phyloP scores from a whole-genome alignment of 2,329 filamentous ascomycete species.

The Colletotrichum aenigma region DNA sequence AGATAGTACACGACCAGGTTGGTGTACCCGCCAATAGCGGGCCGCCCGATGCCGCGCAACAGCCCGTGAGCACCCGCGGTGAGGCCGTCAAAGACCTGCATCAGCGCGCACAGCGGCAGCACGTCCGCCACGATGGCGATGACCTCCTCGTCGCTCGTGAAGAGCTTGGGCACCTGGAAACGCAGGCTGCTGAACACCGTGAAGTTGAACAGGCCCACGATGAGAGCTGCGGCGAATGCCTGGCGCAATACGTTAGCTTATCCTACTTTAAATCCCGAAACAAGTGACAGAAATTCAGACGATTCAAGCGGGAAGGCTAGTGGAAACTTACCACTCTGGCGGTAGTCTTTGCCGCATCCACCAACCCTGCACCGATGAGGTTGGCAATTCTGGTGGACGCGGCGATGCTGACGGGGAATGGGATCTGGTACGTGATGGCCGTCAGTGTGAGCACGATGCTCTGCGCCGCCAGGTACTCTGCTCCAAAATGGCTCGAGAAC shows the following conservation, averaged over 20 bases:
- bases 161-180: constrained; percentile 76
- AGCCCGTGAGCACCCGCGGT: constrained; percentile 83
- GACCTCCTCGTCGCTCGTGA: constrained; percentile 76
- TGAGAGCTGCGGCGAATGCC: constrained; percentile 65
- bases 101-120: constrained; percentile 82
- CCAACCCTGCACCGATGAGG: constrained; percentile 84
- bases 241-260: constrained; percentile 25
- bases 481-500: constrained; percentile 79
- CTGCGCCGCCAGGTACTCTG: constrained; percentile 84
- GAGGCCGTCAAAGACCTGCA: constrained; percentile 88
- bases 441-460: constrained; percentile 81
- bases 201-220: constrained; percentile 83
- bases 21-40: constrained; percentile 88
- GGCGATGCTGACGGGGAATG: constrained; percentile 89
- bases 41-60: constrained; percentile 83
- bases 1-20: constrained; percentile 87
- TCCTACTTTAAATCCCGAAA: neutral
- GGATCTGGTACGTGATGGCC: constrained; percentile 85
- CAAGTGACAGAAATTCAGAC: neutral
- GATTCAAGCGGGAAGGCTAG: neutral
- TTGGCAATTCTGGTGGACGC: constrained; percentile 90
- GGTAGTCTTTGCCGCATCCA: constrained; percentile 78
- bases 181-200: constrained; percentile 71
- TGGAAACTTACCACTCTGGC: constrained; percentile 69
- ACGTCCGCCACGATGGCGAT: constrained; percentile 70